phyloP scores from a whole-genome alignment of 495 filamentous ascomycete genomes.

The Corynascus novoguineensis region DNA sequence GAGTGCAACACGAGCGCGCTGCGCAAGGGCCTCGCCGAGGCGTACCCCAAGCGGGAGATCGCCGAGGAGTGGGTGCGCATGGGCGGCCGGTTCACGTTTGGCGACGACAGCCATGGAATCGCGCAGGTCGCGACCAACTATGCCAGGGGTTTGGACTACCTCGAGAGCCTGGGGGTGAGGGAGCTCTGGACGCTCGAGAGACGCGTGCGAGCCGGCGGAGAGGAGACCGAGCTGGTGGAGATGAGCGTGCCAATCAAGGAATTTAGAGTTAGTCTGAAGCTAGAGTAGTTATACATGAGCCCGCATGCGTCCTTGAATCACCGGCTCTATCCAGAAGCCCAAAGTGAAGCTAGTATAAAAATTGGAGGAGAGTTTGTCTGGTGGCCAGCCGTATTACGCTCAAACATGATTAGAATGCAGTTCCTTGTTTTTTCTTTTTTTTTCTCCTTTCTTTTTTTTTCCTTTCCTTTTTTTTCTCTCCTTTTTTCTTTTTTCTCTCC shows the following conservation, averaged over 20 bases:
- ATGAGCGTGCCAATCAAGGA: constrained; percentile 28
- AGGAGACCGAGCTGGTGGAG: constrained; percentile 29
- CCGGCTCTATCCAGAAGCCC: no score
- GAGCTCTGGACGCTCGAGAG: constrained; percentile 47
- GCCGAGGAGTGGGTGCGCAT: constrained; percentile 55
- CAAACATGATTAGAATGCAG: no score
- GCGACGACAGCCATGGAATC: constrained; percentile 85
- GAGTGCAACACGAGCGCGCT: constrained; percentile 84
- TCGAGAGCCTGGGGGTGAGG: constrained; percentile 42
- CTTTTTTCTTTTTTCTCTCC: no score
- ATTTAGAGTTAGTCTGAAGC: constrained; percentile 30
- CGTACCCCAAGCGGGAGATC: constrained; percentile 77
- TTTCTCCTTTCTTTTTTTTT: no score
- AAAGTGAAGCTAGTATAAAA: no score
- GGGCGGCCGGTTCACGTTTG: constrained; percentile 79
- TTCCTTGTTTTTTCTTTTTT: no score
- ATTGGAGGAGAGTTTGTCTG: no score
- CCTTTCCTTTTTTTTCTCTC: no score
- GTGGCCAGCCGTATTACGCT: no score
- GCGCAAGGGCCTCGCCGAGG: constrained; percentile 83
- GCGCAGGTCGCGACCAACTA: constrained; percentile 66
- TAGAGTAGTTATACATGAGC: no score
- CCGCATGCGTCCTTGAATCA: no score
- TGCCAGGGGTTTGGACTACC: constrained; percentile 49
- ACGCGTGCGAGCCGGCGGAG: constrained; percentile 8